Conservation (phyloP, 83 land plant genomes). For the Picea abies region DNA sequence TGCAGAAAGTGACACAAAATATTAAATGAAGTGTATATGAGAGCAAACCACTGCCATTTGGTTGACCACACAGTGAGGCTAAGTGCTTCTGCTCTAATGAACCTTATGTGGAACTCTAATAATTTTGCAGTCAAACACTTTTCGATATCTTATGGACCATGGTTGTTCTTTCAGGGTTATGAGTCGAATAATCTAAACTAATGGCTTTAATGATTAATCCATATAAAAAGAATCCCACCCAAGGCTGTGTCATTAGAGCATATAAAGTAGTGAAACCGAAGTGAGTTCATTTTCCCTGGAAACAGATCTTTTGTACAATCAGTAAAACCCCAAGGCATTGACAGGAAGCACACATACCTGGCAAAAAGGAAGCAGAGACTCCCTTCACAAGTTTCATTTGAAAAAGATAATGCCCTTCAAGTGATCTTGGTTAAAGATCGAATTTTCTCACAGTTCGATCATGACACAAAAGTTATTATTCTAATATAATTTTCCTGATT, state of each 20-base stretch:
- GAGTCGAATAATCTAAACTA: background rate
- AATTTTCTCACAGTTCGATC: background rate
- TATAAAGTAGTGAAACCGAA: background rate
- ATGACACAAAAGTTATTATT: background rate
- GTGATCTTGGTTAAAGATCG: background rate
- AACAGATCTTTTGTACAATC: background rate
- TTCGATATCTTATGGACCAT: background rate
- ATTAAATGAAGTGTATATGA: background rate
- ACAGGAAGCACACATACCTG: background rate
- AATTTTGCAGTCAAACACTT: background rate
- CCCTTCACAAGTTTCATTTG: background rate
- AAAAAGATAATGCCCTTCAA: background rate
- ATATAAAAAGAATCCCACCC: background rate
- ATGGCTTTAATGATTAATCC: background rate
- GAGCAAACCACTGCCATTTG: background rate
- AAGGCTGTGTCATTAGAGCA: background rate
- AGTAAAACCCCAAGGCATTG: background rate
- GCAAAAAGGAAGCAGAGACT: background rate
- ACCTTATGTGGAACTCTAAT: constrained; percentile 10
- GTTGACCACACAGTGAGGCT: background rate
- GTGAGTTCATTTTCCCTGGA: background rate
- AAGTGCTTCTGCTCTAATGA: background rate
- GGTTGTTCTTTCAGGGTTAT: background rate
- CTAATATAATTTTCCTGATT: background rate
- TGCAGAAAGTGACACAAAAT: constrained; percentile 23